phyloP scores from a whole-genome alignment of 2,329 filamentous ascomycete genomes.

The Lojkania enalia region DNA sequence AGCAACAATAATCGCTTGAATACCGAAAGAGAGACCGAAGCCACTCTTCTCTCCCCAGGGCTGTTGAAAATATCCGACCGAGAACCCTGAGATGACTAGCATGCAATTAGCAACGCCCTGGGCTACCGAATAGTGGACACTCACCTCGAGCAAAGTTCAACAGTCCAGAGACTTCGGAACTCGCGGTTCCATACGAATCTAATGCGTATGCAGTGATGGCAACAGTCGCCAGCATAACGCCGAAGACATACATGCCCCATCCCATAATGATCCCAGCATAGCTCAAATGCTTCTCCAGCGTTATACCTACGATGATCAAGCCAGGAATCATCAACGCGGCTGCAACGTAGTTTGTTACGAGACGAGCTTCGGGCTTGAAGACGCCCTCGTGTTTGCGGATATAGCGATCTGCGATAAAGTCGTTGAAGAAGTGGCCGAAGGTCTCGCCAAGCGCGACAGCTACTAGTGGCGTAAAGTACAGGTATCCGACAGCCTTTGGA shows the following conservation, averaged over 20 bases:
- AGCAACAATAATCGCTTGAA: constrained; percentile 40
- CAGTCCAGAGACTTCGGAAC: constrained; percentile 37
- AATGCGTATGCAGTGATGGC: constrained; percentile 42
- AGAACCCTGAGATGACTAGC: constrained; percentile 35
- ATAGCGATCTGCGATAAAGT: constrained; percentile 38
- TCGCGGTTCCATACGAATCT: constrained; percentile 39
- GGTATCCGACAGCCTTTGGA: constrained; percentile 28
- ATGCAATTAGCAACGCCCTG: neutral
- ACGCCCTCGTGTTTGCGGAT: constrained; percentile 35
- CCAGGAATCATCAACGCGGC: constrained; percentile 37
- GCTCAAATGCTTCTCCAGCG: constrained; percentile 36
- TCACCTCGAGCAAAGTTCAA: constrained; percentile 39
- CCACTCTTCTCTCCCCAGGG: constrained; percentile 38
- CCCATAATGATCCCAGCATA: constrained; percentile 39
- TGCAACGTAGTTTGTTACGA: constrained; percentile 38
- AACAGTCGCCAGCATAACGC: constrained; percentile 36
- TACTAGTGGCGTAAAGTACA: constrained; percentile 43
- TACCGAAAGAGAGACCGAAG: constrained; percentile 37
- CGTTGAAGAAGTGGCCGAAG: constrained; percentile 45
- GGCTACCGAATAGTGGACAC: constrained; percentile 1
- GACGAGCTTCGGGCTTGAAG: constrained; percentile 37
- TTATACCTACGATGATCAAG: constrained; percentile 39
- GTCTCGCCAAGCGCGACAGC: constrained; percentile 37
- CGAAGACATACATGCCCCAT: constrained; percentile 43
- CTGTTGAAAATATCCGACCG: constrained; percentile 41